phyloP scores from a whole-genome alignment of 257 asterid species.

The Solanum rostratum region DNA sequence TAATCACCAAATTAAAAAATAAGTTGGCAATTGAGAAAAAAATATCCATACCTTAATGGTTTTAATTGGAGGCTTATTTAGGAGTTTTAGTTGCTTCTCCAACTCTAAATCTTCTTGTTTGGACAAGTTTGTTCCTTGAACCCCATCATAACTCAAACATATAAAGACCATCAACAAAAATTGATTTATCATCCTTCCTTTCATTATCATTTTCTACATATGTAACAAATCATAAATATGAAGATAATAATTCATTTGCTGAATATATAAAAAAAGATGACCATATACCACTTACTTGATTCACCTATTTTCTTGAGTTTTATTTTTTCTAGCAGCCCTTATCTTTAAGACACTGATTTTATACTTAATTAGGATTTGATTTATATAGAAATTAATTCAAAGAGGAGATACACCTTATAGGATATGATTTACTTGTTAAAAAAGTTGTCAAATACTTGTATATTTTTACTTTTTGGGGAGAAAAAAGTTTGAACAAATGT shows the following conservation, averaged over 20 bases:
- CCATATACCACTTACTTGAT: background rate
- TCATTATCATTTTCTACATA: background rate
- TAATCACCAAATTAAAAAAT: background rate
- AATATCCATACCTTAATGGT: background rate
- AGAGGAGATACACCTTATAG: background rate
- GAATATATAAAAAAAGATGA: background rate
- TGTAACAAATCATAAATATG: background rate
- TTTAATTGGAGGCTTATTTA: background rate
- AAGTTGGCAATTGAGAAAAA: background rate
- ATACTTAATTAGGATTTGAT: background rate
- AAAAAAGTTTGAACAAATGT: background rate
- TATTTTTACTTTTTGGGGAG: background rate
- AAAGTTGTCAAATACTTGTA: background rate
- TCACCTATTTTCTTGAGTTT: background rate
- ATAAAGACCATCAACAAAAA: background rate
- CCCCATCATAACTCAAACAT: background rate
- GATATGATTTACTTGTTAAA: background rate
- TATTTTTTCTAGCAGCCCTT: background rate
- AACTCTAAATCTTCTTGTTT: background rate
- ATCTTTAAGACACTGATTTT: background rate
- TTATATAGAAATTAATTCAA: background rate
- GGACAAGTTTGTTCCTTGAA: background rate
- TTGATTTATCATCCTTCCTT: background rate
- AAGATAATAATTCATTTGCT: background rate
- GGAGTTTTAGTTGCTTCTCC: background rate